A percentile compares a stretch with the other conserved stretches of the same genome.
phyloP scores from a whole-genome alignment of 805 yeast genomes.

The Sugiyamaella valdiviana region DNA sequence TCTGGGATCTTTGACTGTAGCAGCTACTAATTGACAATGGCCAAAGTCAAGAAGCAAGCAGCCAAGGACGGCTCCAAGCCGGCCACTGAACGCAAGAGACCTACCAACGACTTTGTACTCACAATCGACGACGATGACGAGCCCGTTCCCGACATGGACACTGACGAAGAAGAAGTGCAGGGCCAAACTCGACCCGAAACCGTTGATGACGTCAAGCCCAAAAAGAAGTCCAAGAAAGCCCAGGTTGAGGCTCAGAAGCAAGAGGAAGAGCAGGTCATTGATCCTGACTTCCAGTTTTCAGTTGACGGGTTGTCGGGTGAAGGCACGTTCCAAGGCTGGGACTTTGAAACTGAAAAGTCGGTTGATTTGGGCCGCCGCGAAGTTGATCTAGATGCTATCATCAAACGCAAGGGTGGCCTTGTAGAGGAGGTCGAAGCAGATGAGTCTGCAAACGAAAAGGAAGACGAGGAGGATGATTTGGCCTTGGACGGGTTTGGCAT shows the following conservation, averaged over 20 bases:
- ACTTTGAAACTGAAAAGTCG: conserved; percentile 53
- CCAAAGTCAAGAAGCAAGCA: not conserved
- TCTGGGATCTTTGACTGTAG: not conserved
- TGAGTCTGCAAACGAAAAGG: conserved; percentile 28
- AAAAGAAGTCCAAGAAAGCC: conserved; percentile 18
- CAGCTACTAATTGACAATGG: conserved; percentile 1
- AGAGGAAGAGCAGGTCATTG: conserved; percentile 47
- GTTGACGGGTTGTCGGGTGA: conserved; percentile 39
- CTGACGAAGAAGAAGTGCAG: conserved; percentile 39
- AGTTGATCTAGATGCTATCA: conserved; percentile 83
- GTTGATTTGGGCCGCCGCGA: conserved; percentile 38
- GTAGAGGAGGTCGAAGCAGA: conserved; percentile 40
- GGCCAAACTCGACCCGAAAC: conserved; percentile 8
- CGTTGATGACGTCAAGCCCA: not conserved
- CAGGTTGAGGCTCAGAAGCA: conserved; percentile 24
- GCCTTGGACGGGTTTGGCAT: conserved; percentile 40
- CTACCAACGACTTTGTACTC: conserved; percentile 52
- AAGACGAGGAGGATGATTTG: conserved; percentile 36
- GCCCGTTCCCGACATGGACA: conserved; percentile 51
- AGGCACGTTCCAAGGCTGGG: conserved; percentile 69
- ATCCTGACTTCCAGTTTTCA: conserved; percentile 69
- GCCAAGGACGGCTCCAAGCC: not conserved
- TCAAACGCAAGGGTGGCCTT: conserved; percentile 79
- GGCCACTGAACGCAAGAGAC: not conserved
- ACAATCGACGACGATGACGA: conserved; percentile 81